A percentile compares a stretch with the other conserved stretches of the same genome.
Conservation (phyloP, 2,329 filamentous ascomycete species). For the Calonectria pseudoreteaudii region DNA sequence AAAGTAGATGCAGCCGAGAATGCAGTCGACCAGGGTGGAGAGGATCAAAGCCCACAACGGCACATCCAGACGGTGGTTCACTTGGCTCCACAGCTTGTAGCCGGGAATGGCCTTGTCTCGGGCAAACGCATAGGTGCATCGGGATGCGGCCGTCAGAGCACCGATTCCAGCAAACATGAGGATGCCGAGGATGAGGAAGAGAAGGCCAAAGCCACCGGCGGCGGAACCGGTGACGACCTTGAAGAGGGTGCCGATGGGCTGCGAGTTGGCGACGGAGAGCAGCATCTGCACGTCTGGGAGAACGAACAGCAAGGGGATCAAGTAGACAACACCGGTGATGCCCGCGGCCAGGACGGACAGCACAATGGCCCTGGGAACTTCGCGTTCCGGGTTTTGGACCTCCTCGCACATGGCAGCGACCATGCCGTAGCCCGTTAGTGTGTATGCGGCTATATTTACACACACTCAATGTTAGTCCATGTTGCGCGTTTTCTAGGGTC, state of each 20-base stretch:
- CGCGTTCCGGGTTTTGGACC: slow-evolving; percentile 69
- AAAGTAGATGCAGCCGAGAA: slow-evolving; percentile 84
- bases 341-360: slow-evolving; percentile 74
- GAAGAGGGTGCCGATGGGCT: slow-evolving; percentile 82
- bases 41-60: slow-evolving; percentile 77
- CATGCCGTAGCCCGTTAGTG: slow-evolving; percentile 62
- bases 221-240: slow-evolving; percentile 80
- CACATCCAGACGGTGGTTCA: slow-evolving; percentile 74
- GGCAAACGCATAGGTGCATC: slow-evolving; percentile 82
- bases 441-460: slow-evolving; percentile 49
- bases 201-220: slow-evolving; percentile 78
- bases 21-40: slow-evolving; percentile 75
- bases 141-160: slow-evolving; percentile 78
- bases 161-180: slow-evolving; percentile 82
- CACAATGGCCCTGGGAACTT: slow-evolving; percentile 77
- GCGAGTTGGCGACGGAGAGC: slow-evolving; percentile 75
- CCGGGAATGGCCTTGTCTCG: slow-evolving; percentile 81
- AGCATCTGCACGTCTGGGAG: slow-evolving; percentile 75
- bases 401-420: slow-evolving; percentile 69
- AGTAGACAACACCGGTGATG: slow-evolving; percentile 71
- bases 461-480: slow-evolving; percentile 25
- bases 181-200: slow-evolving; percentile 82
- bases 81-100: slow-evolving; percentile 73
- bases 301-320: slow-evolving; percentile 82
- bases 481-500: neutral